Percentiles rank a stretch among this genome's conserved stretches.
These are phyloP conservation scores for Pelargonium cotyledonis DNA, from an alignment of 441 rosid species.

Conservation along the genomic window DNA sequence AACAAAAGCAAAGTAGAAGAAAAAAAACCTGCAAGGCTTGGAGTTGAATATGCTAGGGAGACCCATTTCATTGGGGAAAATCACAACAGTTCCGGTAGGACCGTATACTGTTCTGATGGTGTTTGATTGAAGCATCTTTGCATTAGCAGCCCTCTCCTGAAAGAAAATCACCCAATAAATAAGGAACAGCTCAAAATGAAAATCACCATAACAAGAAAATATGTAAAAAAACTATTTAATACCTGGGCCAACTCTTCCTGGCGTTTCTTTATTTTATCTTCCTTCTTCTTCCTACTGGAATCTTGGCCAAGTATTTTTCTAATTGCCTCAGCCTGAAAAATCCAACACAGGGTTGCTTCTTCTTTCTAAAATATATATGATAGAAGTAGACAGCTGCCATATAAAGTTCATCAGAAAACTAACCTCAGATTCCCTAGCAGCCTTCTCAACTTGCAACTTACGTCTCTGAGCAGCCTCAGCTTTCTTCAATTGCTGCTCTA, in stretches of 20 bases:
- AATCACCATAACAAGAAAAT: not conserved
- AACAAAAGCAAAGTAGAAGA: not conserved
- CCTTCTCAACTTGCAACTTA: constrained; percentile 80
- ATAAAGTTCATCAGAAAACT: constrained; percentile 16
- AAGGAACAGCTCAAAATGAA: constrained; percentile 6
- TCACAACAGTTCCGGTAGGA: constrained; percentile 64
- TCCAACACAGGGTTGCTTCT: constrained; percentile 3
- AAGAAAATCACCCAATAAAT: not conserved
- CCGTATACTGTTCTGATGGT: constrained; percentile 60
- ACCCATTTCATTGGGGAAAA: constrained; percentile 67
- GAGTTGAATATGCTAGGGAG: constrained; percentile 62
- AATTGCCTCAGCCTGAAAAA: constrained; percentile 75
- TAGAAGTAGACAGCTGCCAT: not conserved
- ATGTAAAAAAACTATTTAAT: constrained; percentile 19
- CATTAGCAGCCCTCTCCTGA: constrained; percentile 78
- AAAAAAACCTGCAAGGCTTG: constrained; percentile 42
- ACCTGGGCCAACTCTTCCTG: constrained; percentile 85
- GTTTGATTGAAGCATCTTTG: constrained; percentile 36
- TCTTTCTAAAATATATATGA: constrained; percentile 8
- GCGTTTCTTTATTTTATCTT: constrained; percentile 68
- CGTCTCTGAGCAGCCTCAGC: constrained; percentile 91
- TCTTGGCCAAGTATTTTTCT: constrained; percentile 93
- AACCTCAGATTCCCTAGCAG: constrained; percentile 82
- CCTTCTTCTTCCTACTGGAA: constrained; percentile 82
- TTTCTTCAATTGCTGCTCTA: constrained; percentile 78